Evolutionary conservation across 2,329 filamentous ascomycete genomes (phyloP), one percentile per base, ranked within the genome.

Genomic region (Lithohypha guttulata): DNA sequence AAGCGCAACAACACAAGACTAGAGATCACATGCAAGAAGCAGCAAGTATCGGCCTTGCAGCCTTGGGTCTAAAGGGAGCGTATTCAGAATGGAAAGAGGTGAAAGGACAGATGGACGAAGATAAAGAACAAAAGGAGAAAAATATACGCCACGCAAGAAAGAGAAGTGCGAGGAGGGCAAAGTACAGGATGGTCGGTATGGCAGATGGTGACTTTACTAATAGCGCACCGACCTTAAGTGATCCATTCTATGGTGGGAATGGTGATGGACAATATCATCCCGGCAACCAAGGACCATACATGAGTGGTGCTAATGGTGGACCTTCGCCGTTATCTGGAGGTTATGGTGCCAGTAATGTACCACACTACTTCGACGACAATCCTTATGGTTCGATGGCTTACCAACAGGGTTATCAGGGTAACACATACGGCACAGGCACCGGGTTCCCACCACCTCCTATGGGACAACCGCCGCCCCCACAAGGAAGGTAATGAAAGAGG

Each of bases 1-100:
- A 80, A 55, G 76, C 77, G 25, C 64, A 70, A 45, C 77, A 73
- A 56, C 69, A 70, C 52, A 75, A 75, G 48, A 69, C 70, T 26
- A 80, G 79, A 56, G 75, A 74, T 40, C 72, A 73, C 59, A 57
- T 79, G 28, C 70, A 76, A 54, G 77, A 81, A 57, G 72, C 68
- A 20, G 73, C 77, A n/a, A 75, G 73, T 47, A 65, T 81, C 21
- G 77, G 77, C 45, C 73, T 82, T 49, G 76, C 77, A 20, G 76
- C 75, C 17, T 63, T 81, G 39, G 77, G 78, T 57, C 75, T 81
- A 62, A 80, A 79, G 57, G 70, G 72, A 35, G 77, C 77, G 10
- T 68, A 75, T 52, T 68, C 65, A 4, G 76, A 80, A 56, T 81
- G 78, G 74, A 77, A 79, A 58, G 73, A 80, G 54, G 75, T 76